Conservation (phyloP, 1,139 yeast species). For the Nadsonia starkeyi-henricii region DNA sequence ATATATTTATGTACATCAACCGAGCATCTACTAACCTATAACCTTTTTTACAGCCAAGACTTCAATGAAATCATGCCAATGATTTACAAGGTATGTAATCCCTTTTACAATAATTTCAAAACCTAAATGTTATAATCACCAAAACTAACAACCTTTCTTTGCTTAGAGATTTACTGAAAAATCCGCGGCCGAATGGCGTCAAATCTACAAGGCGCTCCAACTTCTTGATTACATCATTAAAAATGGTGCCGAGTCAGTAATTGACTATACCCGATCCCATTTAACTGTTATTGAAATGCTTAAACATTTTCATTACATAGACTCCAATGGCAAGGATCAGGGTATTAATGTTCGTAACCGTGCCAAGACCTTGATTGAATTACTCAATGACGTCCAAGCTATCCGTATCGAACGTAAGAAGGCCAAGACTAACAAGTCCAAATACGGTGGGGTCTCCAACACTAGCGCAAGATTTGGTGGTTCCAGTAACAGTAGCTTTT, state of each 20-base stretch:
- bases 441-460: conserved; percentile 22
- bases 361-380: conserved; percentile 56
- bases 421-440: conserved; percentile 50
- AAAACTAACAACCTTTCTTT: conserved; percentile 1
- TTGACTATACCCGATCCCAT: conserved; percentile 86
- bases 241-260: conserved; percentile 88
- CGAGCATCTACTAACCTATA: conserved; percentile 3
- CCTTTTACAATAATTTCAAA: neutral
- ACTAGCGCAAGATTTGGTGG: conserved; percentile 13
- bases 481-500: conserved; percentile 21
- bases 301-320: conserved; percentile 86
- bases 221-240: conserved; percentile 79
- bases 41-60: conserved; percentile 18
- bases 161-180: conserved; percentile 70
- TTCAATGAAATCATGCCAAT: conserved; percentile 35
- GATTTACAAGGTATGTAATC: conserved; percentile 22
- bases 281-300: conserved; percentile 74
- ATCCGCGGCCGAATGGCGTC: conserved; percentile 96
- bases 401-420: conserved; percentile 80
- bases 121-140: neutral
- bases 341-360: conserved; percentile 91
- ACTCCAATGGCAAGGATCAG: conserved; percentile 89
- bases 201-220: conserved; percentile 85
- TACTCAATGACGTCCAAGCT: conserved; percentile 62
- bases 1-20: no score